phyloP scores from a whole-genome alignment of 148 eudicot genomes.

The Beta vulgaris region DNA sequence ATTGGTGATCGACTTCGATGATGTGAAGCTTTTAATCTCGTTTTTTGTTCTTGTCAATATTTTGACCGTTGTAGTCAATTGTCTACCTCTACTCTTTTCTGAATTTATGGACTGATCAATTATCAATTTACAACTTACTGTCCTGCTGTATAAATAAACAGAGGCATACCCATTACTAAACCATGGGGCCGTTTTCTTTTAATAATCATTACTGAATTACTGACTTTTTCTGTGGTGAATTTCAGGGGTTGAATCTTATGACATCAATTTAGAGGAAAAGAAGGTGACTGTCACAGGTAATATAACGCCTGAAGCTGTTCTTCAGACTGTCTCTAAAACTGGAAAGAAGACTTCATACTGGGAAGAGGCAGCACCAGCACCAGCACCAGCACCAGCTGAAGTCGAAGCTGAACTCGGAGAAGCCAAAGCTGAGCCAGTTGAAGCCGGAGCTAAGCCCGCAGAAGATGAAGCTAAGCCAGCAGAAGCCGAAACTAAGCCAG shows the following conservation, averaged over 20 bases:
- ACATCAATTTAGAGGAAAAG: constrained; percentile 66
- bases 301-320: constrained; percentile 76
- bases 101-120: no score
- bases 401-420: constrained; percentile 13
- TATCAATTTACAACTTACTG: no score
- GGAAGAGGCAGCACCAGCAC: constrained; percentile 48
- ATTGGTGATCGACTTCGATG: no score
- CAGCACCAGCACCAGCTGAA: constrained; percentile 37
- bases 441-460: constrained; percentile 10
- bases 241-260: constrained; percentile 72
- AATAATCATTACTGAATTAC: not conserved
- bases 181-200: not conserved
- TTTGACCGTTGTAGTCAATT: no score
- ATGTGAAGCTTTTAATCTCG: no score
- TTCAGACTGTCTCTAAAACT: constrained; percentile 80
- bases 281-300: constrained; percentile 89
- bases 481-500: constrained; percentile 6
- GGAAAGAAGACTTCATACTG: constrained; percentile 79
- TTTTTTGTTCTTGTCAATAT: no score
- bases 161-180: not conserved
- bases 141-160: no score
- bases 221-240: not conserved
- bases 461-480: constrained; percentile 10
- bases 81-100: no score
- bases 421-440: constrained; percentile 10